A percentile compares a stretch with the other conserved stretches of the same genome.
These are phyloP conservation scores for Mortierella sp. DNA, from an alignment of 371 early-diverging fungal genomes.

Conservation along the genomic window DNA sequence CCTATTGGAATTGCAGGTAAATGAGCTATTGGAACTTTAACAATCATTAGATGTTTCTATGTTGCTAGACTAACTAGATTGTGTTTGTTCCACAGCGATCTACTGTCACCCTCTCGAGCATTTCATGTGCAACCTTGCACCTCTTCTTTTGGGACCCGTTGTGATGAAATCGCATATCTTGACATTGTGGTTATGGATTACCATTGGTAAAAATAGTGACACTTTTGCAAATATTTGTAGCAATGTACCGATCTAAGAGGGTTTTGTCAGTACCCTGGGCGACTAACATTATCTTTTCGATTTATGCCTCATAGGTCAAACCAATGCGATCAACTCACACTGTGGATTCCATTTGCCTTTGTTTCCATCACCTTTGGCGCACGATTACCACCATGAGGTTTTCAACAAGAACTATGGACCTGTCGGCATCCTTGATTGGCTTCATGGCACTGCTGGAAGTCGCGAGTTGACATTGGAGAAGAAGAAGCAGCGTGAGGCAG, in stretches of 20 bases:
- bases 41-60: neutral
- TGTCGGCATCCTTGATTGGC: slow-evolving; percentile 60
- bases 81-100: slow-evolving; percentile 38
- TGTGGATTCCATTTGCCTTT: slow-evolving; percentile 72
- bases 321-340: slow-evolving; percentile 74
- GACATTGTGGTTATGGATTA: slow-evolving; percentile 67
- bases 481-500: slow-evolving; percentile 33
- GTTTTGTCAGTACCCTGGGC: neutral
- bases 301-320: slow-evolving; percentile 40
- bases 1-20: slow-evolving; percentile 72
- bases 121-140: slow-evolving; percentile 62
- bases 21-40: neutral
- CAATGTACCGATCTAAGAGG: neutral
- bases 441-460: slow-evolving; percentile 61
- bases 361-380: slow-evolving; percentile 64
- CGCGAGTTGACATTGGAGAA: slow-evolving; percentile 42
- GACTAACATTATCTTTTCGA: slow-evolving; percentile 1
- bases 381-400: slow-evolving; percentile 78
- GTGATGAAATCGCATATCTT: slow-evolving; percentile 66
- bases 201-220: slow-evolving; percentile 47
- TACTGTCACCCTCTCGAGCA: slow-evolving; percentile 74
- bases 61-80: neutral
- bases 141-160: slow-evolving; percentile 65
- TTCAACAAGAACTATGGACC: slow-evolving; percentile 75
- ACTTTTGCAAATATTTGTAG: neutral